phyloP scores from a whole-genome alignment of 768 basidiomycete species.

The Collybia nuda region DNA sequence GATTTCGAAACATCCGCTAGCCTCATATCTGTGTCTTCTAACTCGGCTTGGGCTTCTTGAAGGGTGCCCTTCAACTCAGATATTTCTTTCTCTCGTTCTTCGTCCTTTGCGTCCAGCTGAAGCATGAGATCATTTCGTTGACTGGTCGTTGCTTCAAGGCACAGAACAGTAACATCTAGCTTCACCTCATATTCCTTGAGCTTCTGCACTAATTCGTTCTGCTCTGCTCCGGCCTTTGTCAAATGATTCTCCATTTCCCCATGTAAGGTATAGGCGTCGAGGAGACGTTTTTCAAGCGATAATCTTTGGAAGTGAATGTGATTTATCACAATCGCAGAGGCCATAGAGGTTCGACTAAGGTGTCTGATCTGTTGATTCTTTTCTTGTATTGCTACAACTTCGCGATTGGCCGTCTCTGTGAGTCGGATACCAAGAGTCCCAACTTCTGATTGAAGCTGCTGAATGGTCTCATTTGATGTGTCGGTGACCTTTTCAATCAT shows the following conservation, averaged over 20 bases:
- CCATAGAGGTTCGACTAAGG: conserved; percentile 29
- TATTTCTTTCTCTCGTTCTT: conserved; percentile 28
- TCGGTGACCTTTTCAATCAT: conserved; percentile 17
- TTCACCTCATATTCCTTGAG: conserved; percentile 29
- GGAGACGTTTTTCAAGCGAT: conserved; percentile 1
- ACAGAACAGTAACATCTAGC: conserved; percentile 29
- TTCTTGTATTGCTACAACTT: conserved; percentile 15
- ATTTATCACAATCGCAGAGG: conserved; percentile 39
- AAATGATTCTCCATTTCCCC: conserved; percentile 11
- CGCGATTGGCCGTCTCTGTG: conserved; percentile 8
- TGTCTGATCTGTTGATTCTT: conserved; percentile 30
- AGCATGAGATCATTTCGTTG: conserved; percentile 36
- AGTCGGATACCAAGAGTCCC: conserved; percentile 24
- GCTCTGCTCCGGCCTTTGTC: conserved; percentile 15
- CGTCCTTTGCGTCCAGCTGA: conserved; percentile 30
- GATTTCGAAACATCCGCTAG: conserved; percentile 43
- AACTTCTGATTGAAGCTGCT: conserved; percentile 27
- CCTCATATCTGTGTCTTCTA: conserved; percentile 43
- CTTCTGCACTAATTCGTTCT: conserved; percentile 19
- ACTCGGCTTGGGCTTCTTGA: conserved; percentile 31
- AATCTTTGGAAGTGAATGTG: conserved; percentile 31
- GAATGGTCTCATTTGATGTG: conserved; percentile 17
- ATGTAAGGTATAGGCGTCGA: conserved; percentile 4
- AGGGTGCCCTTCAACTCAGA: conserved; percentile 30
- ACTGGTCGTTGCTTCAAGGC: conserved; percentile 35